phyloP scores from a whole-genome alignment of 179 eudicot genomes.

The Spinacia oleracea region DNA sequence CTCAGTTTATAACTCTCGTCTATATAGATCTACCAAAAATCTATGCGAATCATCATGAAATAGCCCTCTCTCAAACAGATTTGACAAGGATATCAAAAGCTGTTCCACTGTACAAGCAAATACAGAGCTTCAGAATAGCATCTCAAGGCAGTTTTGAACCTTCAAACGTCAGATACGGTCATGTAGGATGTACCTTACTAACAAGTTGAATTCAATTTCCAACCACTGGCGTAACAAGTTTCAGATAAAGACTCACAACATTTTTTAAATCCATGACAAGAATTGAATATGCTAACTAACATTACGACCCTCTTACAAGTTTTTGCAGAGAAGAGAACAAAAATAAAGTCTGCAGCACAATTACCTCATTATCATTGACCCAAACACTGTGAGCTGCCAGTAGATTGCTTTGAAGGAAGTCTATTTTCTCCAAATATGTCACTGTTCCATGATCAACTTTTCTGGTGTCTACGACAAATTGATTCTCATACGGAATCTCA shows the following conservation, averaged over 20 bases:
- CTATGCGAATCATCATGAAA: neutral
- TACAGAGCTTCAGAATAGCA: neutral
- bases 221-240: neutral
- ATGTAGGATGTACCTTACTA: neutral
- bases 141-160: neutral
- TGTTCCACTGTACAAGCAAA: neutral
- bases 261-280: neutral
- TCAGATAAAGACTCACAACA: neutral
- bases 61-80: neutral
- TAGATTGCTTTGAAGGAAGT: constrained; percentile 66
- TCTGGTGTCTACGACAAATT: constrained; percentile 55
- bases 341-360: neutral
- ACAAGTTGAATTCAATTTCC: neutral
- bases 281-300: neutral
- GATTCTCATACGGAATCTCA: constrained; percentile 82
- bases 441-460: constrained; percentile 85
- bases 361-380: constrained; percentile 80
- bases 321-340: neutral
- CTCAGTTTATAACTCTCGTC: neutral
- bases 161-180: neutral
- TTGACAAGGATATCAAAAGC: neutral
- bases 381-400: constrained; percentile 94
- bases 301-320: neutral
- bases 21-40: neutral
- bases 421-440: constrained; percentile 67